These are phyloP conservation scores for Platanthera guangdongensis DNA, from an alignment of 106 monocot genomes.

Conservation along the genomic window DNA sequence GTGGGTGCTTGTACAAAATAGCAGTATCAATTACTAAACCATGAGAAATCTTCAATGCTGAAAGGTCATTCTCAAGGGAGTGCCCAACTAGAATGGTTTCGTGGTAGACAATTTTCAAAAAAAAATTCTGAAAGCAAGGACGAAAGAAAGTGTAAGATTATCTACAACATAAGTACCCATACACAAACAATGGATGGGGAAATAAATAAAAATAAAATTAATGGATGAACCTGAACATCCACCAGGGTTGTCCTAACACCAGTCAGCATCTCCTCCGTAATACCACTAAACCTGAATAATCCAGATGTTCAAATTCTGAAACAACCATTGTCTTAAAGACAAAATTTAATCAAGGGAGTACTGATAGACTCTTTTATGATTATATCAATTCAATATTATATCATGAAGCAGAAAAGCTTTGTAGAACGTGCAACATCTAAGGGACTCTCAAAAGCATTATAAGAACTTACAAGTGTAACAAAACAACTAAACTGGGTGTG, in stretches of 20 bases:
- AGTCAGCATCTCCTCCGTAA: constrained; percentile 82
- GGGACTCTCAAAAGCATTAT: too few species aligned
- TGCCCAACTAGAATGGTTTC: constrained; percentile 97
- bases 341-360: background rate
- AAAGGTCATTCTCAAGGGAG: constrained; percentile 96
- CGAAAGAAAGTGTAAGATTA: background rate
- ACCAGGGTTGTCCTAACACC: constrained; percentile 74
- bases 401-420: background rate
- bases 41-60: constrained; percentile 83
- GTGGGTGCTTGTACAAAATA: constrained; percentile 56
- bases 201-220: background rate
- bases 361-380: background rate
- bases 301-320: background rate
- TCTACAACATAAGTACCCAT: background rate
- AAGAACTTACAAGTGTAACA: too few species aligned
- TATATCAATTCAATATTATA: background rate
- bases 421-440: background rate
- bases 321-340: background rate
- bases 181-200: background rate
- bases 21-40: constrained; percentile 85
- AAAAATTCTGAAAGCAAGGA: constrained; percentile 54
- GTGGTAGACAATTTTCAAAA: constrained; percentile 56
- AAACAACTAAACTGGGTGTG: too few species aligned
- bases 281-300: constrained; percentile 86
- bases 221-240: constrained; percentile 70